Conservation (phyloP, 2,329 filamentous ascomycete genomes). For the Arachnopeziza araneosa region DNA sequence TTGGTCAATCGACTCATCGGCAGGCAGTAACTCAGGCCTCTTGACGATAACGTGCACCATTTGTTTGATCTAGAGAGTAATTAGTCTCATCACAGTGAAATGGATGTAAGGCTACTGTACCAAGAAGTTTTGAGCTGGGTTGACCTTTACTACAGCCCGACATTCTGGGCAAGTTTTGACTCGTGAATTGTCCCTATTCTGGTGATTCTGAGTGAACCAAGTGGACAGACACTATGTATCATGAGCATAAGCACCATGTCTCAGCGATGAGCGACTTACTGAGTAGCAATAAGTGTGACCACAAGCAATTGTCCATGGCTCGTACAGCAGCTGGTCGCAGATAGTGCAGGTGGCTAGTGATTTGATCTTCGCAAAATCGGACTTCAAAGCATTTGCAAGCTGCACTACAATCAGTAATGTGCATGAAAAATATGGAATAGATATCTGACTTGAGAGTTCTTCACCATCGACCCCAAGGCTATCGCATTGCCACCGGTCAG, state of each 20-base stretch:
- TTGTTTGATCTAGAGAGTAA: conserved; percentile 49
- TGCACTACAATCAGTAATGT: conserved; percentile 4
- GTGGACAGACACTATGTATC: conserved; percentile 30
- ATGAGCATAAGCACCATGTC: conserved; percentile 6
- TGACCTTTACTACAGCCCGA: conserved; percentile 49
- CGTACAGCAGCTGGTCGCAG: conserved; percentile 62
- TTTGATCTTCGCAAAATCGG: conserved; percentile 56
- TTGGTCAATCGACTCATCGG: conserved; percentile 57
- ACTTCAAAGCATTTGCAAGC: conserved; percentile 24
- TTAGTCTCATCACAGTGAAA: conserved; percentile 1
- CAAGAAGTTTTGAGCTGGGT: conserved; percentile 60
- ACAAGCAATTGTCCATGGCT: conserved; percentile 62
- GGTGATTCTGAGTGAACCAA: conserved; percentile 36
- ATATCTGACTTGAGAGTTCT: not conserved
- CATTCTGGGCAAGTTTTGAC: conserved; percentile 67
- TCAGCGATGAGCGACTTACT: conserved; percentile 34
- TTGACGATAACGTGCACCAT: conserved; percentile 58
- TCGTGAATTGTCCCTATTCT: conserved; percentile 17
- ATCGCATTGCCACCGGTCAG: not conserved
- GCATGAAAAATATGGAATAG: not conserved
- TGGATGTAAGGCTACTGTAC: conserved; percentile 34
- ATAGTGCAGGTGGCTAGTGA: conserved; percentile 60
- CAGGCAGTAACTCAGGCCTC: conserved; percentile 54
- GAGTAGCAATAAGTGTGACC: conserved; percentile 70
- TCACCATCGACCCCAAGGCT: not conserved